A percentile compares a stretch with the other conserved stretches of the same genome.
phyloP scores from a whole-genome alignment of 2,329 filamentous ascomycete species.

The Fusarium sacchari region DNA sequence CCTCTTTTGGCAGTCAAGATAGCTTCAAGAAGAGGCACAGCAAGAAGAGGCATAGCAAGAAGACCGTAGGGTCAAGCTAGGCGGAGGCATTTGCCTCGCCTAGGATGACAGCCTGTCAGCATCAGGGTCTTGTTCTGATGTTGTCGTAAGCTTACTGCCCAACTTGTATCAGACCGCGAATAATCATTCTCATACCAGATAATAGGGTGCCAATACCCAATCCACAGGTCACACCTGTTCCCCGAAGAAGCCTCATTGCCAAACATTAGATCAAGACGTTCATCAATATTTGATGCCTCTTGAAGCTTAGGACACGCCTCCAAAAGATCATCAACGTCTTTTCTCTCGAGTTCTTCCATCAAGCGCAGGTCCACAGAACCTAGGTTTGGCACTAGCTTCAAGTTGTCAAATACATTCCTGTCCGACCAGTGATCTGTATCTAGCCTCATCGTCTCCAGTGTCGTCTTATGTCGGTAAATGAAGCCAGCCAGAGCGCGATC shows the following conservation, averaged over 20 bases:
- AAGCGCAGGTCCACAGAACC: not conserved
- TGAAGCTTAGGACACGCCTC: conserved; percentile 7
- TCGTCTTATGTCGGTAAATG: not conserved
- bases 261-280: rapidly evolving
- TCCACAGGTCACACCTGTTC: rapidly evolving
- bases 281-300: rapidly evolving
- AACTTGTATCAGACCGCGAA: not conserved
- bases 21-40: not conserved
- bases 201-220: rapidly evolving
- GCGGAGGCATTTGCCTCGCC: too few species aligned
- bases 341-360: not conserved
- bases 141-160: not conserved
- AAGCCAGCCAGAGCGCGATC: not conserved
- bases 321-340: not conserved
- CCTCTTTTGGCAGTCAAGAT: not conserved
- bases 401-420: not conserved
- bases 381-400: not conserved
- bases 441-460: not conserved
- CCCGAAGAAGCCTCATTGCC: rapidly evolving
- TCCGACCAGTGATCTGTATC: rapidly evolving
- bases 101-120: too few species aligned
- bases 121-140: too few species aligned
- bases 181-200: not conserved
- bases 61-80: not conserved
- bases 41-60: too few species aligned